Conservation (phyloP, 148 eudicot genomes). For the Agrostemma githago region DNA sequence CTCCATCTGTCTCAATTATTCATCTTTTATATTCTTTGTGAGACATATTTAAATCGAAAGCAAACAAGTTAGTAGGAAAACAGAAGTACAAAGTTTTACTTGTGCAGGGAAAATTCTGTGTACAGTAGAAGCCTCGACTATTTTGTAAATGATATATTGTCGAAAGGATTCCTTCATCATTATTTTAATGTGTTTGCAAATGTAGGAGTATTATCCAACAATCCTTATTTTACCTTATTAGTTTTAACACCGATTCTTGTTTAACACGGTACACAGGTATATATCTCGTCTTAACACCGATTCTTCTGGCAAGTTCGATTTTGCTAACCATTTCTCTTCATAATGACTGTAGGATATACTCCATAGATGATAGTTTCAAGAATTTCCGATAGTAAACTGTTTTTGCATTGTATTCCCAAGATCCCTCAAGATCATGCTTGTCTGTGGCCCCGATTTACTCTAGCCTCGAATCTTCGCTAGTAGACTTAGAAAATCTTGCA, state of each 20-base stretch:
- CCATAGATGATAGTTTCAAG: background rate
- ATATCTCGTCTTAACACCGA: background rate
- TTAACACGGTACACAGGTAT: too few relatives aligned
- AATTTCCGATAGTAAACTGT: background rate
- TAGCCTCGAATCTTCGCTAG: too few relatives aligned
- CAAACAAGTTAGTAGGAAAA: too few relatives aligned
- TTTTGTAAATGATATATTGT: slow-evolving; percentile 7
- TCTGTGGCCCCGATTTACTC: slow-evolving; percentile 77
- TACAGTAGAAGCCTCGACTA: background rate
- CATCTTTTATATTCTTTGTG: too few relatives aligned
- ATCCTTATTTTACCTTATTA: too few relatives aligned
- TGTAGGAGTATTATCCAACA: too few relatives aligned
- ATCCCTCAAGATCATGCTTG: slow-evolving; percentile 73
- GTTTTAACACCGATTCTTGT: slow-evolving; percentile 28
- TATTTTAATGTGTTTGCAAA: background rate
- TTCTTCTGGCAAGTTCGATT: slow-evolving; percentile 38
- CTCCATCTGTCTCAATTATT: background rate
- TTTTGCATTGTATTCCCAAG: slow-evolving; percentile 30
- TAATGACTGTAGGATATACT: background rate
- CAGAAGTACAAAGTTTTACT: background rate
- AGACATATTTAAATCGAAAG: too few relatives aligned
- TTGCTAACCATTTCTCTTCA: background rate
- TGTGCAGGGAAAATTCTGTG: background rate
- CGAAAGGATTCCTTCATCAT: background rate
- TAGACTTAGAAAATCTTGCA: background rate